phyloP scores from a whole-genome alignment of 495 filamentous ascomycete genomes.

The Talaromyces wortmannii region DNA sequence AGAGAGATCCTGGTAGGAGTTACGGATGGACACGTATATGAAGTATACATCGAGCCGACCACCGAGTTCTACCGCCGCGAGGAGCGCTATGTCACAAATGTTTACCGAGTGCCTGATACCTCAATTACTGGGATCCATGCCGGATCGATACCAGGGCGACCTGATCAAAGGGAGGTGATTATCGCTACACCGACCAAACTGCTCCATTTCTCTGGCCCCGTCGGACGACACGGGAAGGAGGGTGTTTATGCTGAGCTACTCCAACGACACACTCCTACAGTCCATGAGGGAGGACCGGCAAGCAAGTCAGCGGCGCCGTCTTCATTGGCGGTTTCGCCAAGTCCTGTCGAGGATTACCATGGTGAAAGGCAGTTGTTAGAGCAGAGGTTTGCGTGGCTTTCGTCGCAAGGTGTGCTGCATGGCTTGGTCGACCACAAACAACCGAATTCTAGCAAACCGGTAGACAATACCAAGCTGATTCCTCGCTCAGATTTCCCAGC shows the following conservation, averaged over 20 bases:
- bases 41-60: constrained; percentile 89
- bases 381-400: constrained; percentile 85
- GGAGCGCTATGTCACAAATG: constrained; percentile 77
- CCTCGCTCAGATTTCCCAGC: constrained; percentile 63
- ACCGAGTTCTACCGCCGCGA: constrained; percentile 92
- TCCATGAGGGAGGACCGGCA: constrained; percentile 57
- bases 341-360: constrained; percentile 42
- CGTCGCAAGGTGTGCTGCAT: constrained; percentile 78
- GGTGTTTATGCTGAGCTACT: constrained; percentile 85
- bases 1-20: constrained; percentile 92
- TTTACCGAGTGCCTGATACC: constrained; percentile 74
- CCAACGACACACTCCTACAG: constrained; percentile 70
- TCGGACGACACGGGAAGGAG: constrained; percentile 66
- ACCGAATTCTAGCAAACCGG: constrained; percentile 44
- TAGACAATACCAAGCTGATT: constrained; percentile 68
- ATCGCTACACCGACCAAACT: constrained; percentile 69
- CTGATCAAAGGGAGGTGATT: constrained; percentile 68
- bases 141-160: constrained; percentile 57
- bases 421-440: constrained; percentile 56
- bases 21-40: constrained; percentile 88
- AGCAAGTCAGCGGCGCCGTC: constrained; percentile 50
- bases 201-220: constrained; percentile 70
- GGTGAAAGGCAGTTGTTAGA: constrained; percentile 47
- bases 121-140: constrained; percentile 77
- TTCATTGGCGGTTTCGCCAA: constrained; percentile 67